Percentiles rank a stretch among this genome's conserved stretches.
phyloP scores from a whole-genome alignment of 768 basidiomycete genomes.

The Boletus sensibilis region DNA sequence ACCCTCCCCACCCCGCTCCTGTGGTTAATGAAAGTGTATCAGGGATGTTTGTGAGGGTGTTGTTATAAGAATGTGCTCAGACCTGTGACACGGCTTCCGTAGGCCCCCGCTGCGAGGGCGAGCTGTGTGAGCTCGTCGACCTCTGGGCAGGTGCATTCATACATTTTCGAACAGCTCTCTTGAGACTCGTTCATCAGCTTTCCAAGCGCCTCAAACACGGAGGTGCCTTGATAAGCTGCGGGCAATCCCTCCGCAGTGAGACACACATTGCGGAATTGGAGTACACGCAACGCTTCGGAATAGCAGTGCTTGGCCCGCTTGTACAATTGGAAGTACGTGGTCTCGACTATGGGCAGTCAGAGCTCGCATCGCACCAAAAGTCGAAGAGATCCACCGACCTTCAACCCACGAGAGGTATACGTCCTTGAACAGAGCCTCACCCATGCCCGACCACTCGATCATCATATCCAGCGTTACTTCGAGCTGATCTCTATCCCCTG shows the following conservation, averaged over 20 bases:
- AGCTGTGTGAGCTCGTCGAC: slow-evolving; percentile 66
- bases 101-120: slow-evolving; percentile 68
- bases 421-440: slow-evolving; percentile 52
- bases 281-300: slow-evolving; percentile 76
- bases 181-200: slow-evolving; percentile 79
- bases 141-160: slow-evolving; percentile 80
- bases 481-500: slow-evolving; percentile 40
- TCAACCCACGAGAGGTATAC: slow-evolving; percentile 80
- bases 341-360: slow-evolving; percentile 49
- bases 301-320: slow-evolving; percentile 81
- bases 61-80: background rate
- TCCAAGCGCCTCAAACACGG: slow-evolving; percentile 55
- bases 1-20: slow-evolving; percentile 94
- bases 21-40: background rate
- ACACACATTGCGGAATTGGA: slow-evolving; percentile 72
- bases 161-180: slow-evolving; percentile 62
- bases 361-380: background rate
- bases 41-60: background rate
- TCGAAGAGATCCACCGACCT: slow-evolving; percentile 44
- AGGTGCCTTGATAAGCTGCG: slow-evolving; percentile 14
- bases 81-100: slow-evolving; percentile 85
- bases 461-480: slow-evolving; percentile 77
- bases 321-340: slow-evolving; percentile 79
- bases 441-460: slow-evolving; percentile 61
- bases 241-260: slow-evolving; percentile 38